phyloP scores from a whole-genome alignment of 257 asterid species.

The Gentiana straminea region DNA sequence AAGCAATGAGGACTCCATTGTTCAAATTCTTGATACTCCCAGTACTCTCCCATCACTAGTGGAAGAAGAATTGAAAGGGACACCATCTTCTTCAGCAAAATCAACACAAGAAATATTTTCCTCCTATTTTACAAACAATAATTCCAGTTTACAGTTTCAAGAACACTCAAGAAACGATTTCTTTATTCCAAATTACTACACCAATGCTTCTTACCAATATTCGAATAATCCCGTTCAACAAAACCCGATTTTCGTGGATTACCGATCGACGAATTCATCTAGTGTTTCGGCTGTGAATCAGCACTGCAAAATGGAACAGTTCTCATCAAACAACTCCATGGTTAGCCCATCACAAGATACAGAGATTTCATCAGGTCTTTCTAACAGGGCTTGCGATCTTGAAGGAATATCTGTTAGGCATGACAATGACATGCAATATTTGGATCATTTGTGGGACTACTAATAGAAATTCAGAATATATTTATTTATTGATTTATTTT shows the following conservation, averaged over 20 bases:
- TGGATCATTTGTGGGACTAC: constrained; percentile 22
- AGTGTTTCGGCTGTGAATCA: constrained; percentile 8
- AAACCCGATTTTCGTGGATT: background rate
- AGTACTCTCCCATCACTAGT: constrained; percentile 28
- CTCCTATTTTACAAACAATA: constrained; percentile 16
- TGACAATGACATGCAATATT: constrained; percentile 15
- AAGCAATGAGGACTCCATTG: constrained; percentile 40
- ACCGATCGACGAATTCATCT: constrained; percentile 1
- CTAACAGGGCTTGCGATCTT: constrained; percentile 6
- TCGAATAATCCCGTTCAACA: constrained; percentile 6
- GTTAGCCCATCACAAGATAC: constrained; percentile 36
- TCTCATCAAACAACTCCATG: constrained; percentile 38
- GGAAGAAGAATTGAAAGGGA: constrained; percentile 10
- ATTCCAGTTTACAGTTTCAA: background rate
- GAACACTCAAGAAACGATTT: background rate
- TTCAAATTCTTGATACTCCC: constrained; percentile 40
- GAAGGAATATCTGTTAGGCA: constrained; percentile 29
- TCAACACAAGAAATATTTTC: constrained; percentile 17
- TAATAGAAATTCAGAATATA: background rate
- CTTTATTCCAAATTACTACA: background rate
- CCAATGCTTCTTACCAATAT: constrained; percentile 7
- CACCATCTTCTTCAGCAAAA: constrained; percentile 17
- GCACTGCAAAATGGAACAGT: constrained; percentile 31
- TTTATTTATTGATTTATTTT: too few relatives aligned
- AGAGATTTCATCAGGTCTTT: constrained; percentile 33